Conservation (phyloP, 768 basidiomycete species). For the Mycena maculata region DNA sequence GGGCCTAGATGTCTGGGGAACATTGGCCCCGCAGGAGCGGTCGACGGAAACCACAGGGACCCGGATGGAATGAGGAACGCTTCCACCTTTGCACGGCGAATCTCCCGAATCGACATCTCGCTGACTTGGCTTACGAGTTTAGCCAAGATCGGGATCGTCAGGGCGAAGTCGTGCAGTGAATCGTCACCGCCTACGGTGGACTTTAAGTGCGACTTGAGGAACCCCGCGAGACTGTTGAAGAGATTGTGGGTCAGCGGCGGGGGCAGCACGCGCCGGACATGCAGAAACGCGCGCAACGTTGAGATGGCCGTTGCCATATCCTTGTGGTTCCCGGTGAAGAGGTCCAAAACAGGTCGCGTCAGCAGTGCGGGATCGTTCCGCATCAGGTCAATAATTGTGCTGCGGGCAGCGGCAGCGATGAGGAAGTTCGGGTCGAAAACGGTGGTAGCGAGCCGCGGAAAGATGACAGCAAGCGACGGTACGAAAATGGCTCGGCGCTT, state of each 20-base stretch:
- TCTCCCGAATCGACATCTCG: constrained; percentile 76
- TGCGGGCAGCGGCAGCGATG: constrained; percentile 68
- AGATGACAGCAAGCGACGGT: constrained; percentile 64
- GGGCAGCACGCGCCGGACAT: constrained; percentile 66
- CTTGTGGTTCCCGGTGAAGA: constrained; percentile 62
- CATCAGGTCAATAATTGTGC: constrained; percentile 72
- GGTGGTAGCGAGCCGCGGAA: constrained; percentile 65
- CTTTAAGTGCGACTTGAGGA: constrained; percentile 59
- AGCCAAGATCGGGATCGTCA: constrained; percentile 67
- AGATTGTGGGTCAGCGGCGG: constrained; percentile 73
- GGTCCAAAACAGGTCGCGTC: constrained; percentile 70
- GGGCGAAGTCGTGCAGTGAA: constrained; percentile 64
- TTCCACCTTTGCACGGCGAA: constrained; percentile 80
- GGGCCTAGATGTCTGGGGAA: constrained; percentile 62
- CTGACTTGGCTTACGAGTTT: constrained; percentile 72
- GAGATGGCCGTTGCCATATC: constrained; percentile 61
- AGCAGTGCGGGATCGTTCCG: constrained; percentile 80
- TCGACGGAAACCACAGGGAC: constrained; percentile 72
- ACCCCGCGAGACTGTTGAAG: constrained; percentile 79
- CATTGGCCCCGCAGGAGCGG: constrained; percentile 68
- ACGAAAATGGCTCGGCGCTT: constrained; percentile 79
- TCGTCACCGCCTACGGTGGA: constrained; percentile 59
- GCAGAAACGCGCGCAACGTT: constrained; percentile 66
- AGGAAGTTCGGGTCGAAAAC: constrained; percentile 63
- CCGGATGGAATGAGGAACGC: constrained; percentile 75